Evolutionary conservation across 2,329 filamentous ascomycete genomes (phyloP).

Genomic region (Chalaropsis ovoidea): DNA sequence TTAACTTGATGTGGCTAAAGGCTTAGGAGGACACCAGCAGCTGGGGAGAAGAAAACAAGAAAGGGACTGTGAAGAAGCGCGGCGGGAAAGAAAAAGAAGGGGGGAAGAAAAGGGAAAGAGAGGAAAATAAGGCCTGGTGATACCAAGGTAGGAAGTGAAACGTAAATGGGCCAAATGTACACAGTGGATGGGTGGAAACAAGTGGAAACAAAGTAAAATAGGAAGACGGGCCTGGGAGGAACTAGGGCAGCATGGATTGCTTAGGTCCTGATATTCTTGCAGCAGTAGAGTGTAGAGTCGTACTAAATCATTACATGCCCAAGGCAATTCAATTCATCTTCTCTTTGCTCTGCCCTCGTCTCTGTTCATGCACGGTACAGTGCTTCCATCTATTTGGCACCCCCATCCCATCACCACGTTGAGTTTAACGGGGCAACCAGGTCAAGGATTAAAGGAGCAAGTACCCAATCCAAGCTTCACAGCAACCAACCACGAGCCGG

Average conservation of each 20-base stretch:
- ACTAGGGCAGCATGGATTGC: not conserved
- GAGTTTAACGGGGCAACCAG: slow-evolving; percentile 2
- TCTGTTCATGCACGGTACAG: slow-evolving; percentile 4
- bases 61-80: slow-evolving; percentile 15
- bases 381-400: not conserved
- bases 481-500: not conserved
- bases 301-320: not conserved
- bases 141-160: slow-evolving; percentile 12
- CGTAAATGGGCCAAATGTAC: slow-evolving; percentile 6
- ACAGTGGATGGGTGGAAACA: slow-evolving; percentile 10
- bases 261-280: not conserved
- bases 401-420: not conserved
- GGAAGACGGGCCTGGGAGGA: not conserved
- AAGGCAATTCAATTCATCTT: not conserved
- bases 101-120: slow-evolving; percentile 2
- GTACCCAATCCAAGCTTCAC: slow-evolving; percentile 2
- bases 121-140: slow-evolving; percentile 22
- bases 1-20: slow-evolving; percentile 15
- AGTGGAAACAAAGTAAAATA: slow-evolving; percentile 15
- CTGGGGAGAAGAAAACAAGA: slow-evolving; percentile 17
- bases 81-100: slow-evolving; percentile 18
- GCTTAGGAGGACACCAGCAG: slow-evolving; percentile 20
- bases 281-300: not conserved
- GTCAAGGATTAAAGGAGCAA: slow-evolving; percentile 2
- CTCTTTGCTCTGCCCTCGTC: not conserved